These are phyloP conservation scores for Pterula multifida DNA, from an alignment of 1,284 basidiomycete genomes.

Conservation along the genomic window DNA sequence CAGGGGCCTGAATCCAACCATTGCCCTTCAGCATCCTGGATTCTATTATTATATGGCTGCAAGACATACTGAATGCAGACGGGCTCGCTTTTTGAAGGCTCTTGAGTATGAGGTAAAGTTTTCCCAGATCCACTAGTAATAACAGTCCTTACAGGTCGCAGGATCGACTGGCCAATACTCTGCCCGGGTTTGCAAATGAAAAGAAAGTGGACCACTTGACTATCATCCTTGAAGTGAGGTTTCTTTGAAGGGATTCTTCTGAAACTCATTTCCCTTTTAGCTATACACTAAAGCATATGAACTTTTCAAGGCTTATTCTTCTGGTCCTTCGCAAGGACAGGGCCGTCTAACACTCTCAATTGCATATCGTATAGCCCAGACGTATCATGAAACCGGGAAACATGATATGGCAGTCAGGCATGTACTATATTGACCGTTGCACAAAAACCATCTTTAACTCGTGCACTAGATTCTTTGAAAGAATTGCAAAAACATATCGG, in stretches of 20 bases:
- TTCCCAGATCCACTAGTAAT: not conserved
- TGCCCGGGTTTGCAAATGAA: slow-evolving; percentile 71
- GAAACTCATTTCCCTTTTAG: slow-evolving; percentile 23
- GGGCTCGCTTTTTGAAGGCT: slow-evolving; percentile 51
- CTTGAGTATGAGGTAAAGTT: slow-evolving; percentile 44
- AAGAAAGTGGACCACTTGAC: slow-evolving; percentile 80
- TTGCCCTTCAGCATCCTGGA: slow-evolving; percentile 77
- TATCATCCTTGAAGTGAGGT: slow-evolving; percentile 68
- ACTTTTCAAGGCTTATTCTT: slow-evolving; percentile 67
- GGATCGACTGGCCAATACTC: slow-evolving; percentile 19
- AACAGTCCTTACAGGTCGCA: slow-evolving; percentile 3
- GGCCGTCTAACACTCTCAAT: slow-evolving; percentile 75
- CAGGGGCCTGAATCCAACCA: slow-evolving; percentile 55
- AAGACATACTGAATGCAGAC: slow-evolving; percentile 65
- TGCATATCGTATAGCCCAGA: slow-evolving; percentile 76
- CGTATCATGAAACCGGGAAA: slow-evolving; percentile 67
- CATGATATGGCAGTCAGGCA: slow-evolving; percentile 76
- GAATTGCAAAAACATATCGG: slow-evolving; percentile 78
- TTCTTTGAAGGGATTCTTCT: too few relatives aligned
- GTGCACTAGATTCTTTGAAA: slow-evolving; percentile 67
- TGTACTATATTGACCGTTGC: slow-evolving; percentile 9
- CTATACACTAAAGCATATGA: slow-evolving; percentile 87
- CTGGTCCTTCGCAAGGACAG: slow-evolving; percentile 29
- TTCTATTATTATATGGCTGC: slow-evolving; percentile 88
- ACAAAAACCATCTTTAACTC: not conserved